Percentiles rank a stretch among this genome's conserved stretches.
Conservation (phyloP, 78 protist genomes). For the Trichosphaerium sp. region DNA sequence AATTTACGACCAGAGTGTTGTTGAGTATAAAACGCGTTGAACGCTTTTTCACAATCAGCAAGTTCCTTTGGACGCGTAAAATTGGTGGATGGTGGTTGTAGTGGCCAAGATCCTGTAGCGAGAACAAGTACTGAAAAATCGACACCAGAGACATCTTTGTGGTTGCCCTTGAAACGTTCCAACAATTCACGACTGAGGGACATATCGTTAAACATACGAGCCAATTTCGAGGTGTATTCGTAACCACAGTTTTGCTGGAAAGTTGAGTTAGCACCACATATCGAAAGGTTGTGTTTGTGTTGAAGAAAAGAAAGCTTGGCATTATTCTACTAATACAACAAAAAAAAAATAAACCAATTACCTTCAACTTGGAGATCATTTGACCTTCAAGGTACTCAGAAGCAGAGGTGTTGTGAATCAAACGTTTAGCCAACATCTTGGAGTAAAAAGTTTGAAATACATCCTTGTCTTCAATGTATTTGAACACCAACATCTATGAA, state of each 20-base stretch:
- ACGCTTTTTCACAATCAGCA: constrained; percentile 40
- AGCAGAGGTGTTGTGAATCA: constrained; percentile 44
- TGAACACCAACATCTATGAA: constrained; percentile 45
- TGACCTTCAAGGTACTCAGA: constrained; percentile 62
- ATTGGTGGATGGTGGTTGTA: constrained; percentile 42
- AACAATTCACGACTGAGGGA: constrained; percentile 25
- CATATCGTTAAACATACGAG: constrained; percentile 81
- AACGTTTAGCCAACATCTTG: constrained; percentile 71
- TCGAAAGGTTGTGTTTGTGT: too few species aligned
- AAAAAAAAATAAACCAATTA: too few species aligned
- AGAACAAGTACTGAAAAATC: constrained; percentile 62
- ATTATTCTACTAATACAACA: too few species aligned
- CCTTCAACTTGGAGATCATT: constrained; percentile 62
- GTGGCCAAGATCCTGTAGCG: constrained; percentile 72
- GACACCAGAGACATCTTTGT: constrained; percentile 13
- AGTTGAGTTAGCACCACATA: too few species aligned
- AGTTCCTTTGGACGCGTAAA: constrained; percentile 43
- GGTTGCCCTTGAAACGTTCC: constrained; percentile 23
- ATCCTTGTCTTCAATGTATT: constrained; percentile 77
- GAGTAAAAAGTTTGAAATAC: constrained; percentile 75
- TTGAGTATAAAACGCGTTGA: constrained; percentile 31
- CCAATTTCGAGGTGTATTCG: constrained; percentile 76
- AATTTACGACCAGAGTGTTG: constrained; percentile 66
- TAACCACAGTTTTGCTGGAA: too few species aligned
- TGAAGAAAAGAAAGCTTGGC: too few species aligned